These are phyloP conservation scores for Scleroderma citrinum DNA, from an alignment of 768 basidiomycete genomes.

Conservation along the genomic window DNA sequence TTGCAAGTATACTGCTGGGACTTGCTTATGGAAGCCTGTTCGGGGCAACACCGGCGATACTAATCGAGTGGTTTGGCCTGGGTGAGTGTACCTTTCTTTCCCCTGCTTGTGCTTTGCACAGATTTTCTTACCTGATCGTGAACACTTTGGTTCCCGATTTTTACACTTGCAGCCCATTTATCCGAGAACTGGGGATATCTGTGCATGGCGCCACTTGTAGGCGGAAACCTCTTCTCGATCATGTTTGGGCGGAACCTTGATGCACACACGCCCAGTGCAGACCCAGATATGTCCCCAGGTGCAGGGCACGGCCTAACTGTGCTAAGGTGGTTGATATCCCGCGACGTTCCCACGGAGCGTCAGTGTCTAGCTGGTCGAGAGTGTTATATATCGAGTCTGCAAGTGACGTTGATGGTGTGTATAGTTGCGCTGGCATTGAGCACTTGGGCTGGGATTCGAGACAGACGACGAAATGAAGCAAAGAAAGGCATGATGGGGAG, in stretches of 20 bases:
- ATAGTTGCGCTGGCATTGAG: conserved; percentile 32
- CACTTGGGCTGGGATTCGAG: conserved; percentile 33
- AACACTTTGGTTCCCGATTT: neutral
- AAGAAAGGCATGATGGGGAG: too few species aligned
- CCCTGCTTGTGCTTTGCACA: too few species aligned
- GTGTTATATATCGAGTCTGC: conserved; percentile 56
- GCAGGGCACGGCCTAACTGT: neutral
- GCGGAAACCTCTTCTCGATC: conserved; percentile 80
- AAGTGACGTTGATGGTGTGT: conserved; percentile 38
- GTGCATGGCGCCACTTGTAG: conserved; percentile 66
- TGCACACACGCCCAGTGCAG: conserved; percentile 41
- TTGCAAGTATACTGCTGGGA: conserved; percentile 27
- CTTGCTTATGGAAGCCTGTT: conserved; percentile 68
- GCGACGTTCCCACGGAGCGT: conserved; percentile 26
- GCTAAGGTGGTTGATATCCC: neutral
- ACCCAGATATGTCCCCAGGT: neutral
- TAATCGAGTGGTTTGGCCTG: conserved; percentile 87
- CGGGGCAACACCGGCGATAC: conserved; percentile 67
- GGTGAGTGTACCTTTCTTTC: conserved; percentile 37
- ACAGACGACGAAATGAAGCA: conserved; percentile 9
- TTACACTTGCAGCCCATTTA: conserved; percentile 43
- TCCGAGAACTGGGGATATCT: conserved; percentile 86
- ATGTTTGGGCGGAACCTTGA: conserved; percentile 80
- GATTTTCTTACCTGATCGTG: neutral
- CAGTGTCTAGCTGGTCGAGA: conserved; percentile 51